phyloP scores from a whole-genome alignment of 768 basidiomycete genomes.

The Auriscalpium microsporum region DNA sequence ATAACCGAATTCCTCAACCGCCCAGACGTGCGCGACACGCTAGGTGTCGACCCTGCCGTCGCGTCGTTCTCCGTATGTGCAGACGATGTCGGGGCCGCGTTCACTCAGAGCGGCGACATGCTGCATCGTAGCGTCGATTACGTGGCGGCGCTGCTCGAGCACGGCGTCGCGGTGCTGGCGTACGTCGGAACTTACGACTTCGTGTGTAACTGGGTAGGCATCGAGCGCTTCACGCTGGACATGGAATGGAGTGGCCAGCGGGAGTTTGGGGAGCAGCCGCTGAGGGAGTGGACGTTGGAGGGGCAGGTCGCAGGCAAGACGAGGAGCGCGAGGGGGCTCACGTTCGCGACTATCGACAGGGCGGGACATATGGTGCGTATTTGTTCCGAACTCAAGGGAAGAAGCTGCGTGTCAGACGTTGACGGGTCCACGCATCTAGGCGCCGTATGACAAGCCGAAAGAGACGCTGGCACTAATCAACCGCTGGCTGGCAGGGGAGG shows the following conservation, averaged over 20 bases:
- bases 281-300: slow-evolving; percentile 47
- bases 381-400: not conserved
- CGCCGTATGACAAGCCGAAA: slow-evolving; percentile 55
- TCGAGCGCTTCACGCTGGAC: slow-evolving; percentile 49
- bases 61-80: slow-evolving; percentile 34
- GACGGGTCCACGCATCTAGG: slow-evolving; percentile 23
- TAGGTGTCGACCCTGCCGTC: slow-evolving; percentile 54
- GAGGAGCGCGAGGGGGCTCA: slow-evolving; percentile 45
- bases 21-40: slow-evolving; percentile 38
- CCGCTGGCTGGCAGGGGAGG: slow-evolving; percentile 33
- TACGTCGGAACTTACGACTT: slow-evolving; percentile 50
- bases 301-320: slow-evolving; percentile 45
- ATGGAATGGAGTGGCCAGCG: slow-evolving; percentile 53
- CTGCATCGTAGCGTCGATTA: slow-evolving; percentile 27
- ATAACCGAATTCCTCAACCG: slow-evolving; percentile 57
- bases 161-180: slow-evolving; percentile 40
- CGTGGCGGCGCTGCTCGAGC: slow-evolving; percentile 45
- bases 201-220: slow-evolving; percentile 57
- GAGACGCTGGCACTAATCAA: slow-evolving; percentile 43
- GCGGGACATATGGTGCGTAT: slow-evolving; percentile 66
- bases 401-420: not conserved
- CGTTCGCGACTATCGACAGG: slow-evolving; percentile 51
- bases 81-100: slow-evolving; percentile 37
- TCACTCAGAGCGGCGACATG: slow-evolving; percentile 36
- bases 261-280: slow-evolving; percentile 33